Percentiles rank a stretch among this genome's conserved stretches.
Conservation (phyloP, 768 basidiomycete genomes). For the Leccinum fibrillosum region DNA sequence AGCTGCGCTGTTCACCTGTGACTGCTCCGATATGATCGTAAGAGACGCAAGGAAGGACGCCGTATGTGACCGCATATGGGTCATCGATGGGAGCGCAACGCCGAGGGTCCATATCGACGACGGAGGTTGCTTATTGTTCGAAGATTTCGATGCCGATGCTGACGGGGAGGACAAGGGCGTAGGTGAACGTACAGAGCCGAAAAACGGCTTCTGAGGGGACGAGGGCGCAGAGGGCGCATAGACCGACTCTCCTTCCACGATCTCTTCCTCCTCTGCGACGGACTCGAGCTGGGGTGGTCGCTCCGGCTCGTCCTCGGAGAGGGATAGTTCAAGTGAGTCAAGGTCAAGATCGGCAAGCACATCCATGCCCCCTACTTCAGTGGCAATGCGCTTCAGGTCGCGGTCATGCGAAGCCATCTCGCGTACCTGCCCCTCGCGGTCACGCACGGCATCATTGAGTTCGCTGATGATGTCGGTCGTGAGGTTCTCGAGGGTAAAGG, state of each 20-base stretch:
- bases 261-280: constrained; percentile 40
- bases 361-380: constrained; percentile 75
- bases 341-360: constrained; percentile 69
- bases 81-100: constrained; percentile 56
- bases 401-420: constrained; percentile 76
- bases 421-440: constrained; percentile 79
- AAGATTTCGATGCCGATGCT: constrained; percentile 24
- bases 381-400: constrained; percentile 73
- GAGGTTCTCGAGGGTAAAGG: constrained; percentile 55
- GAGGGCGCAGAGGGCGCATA: constrained; percentile 39
- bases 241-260: constrained; percentile 40
- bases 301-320: constrained; percentile 29
- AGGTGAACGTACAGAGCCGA: constrained; percentile 45
- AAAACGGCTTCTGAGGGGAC: constrained; percentile 58
- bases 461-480: constrained; percentile 75
- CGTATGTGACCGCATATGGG: constrained; percentile 70
- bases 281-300: constrained; percentile 28
- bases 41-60: constrained; percentile 72
- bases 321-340: constrained; percentile 54
- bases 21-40: constrained; percentile 78
- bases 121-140: constrained; percentile 17
- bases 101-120: constrained; percentile 30
- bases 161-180: constrained; percentile 54
- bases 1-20: constrained; percentile 83
- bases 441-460: constrained; percentile 70